A percentile compares a stretch with the other conserved stretches of the same genome.
Evolutionary conservation across 495 filamentous ascomycete species (phyloP).

Genomic region (Recurvomyces mirabilis): DNA sequence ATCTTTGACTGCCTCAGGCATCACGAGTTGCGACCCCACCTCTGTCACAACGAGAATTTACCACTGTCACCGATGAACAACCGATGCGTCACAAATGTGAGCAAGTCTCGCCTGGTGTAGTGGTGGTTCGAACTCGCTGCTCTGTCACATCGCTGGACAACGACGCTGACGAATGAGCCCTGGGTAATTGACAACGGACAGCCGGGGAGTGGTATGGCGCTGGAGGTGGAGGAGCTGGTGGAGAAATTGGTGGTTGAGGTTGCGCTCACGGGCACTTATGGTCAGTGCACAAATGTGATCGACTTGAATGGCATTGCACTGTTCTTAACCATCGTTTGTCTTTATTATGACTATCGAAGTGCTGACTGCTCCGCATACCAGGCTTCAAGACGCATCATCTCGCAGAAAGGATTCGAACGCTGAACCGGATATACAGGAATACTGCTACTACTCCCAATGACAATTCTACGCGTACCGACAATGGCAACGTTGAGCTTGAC

Average conservation of each 20-base stretch:
- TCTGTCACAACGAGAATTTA: no score
- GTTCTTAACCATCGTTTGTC: background rate
- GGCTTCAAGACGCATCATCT: background rate
- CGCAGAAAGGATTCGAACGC: no score
- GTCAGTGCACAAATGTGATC: no score
- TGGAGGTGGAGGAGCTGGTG: background rate
- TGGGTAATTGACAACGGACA: background rate
- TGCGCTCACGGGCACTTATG: background rate
- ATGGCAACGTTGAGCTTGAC: slow-evolving; percentile 3
- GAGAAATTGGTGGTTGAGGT: background rate
- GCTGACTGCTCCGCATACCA: background rate
- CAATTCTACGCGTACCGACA: background rate
- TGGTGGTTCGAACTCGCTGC: no score
- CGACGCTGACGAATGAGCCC: background rate
- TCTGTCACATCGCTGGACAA: background rate
- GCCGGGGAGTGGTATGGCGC: background rate
- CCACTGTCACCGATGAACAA: no score
- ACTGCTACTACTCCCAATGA: background rate
- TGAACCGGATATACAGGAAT: no score
- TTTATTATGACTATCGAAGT: background rate
- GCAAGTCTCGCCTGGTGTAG: no score
- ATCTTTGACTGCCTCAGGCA: no score
- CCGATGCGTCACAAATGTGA: no score
- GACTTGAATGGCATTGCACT: background rate
- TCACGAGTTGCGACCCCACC: no score